Percentiles rank a stretch among this genome's conserved stretches.
These are phyloP conservation scores for Irineochytrium annulatum DNA, from an alignment of 192 early-diverging fungal genomes.

Conservation along the genomic window DNA sequence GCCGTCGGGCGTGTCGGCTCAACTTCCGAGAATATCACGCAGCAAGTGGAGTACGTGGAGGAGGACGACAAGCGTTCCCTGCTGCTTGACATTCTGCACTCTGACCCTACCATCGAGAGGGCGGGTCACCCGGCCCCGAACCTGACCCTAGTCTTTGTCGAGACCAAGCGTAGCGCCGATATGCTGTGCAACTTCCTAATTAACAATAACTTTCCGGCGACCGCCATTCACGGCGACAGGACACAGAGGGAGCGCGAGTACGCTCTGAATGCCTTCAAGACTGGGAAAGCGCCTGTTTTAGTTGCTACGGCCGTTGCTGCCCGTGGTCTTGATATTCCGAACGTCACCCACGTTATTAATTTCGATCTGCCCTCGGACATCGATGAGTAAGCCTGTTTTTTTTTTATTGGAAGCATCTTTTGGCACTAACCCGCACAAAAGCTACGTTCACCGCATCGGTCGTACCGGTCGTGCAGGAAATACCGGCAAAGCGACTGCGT, in stretches of 20 bases:
- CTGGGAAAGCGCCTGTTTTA: constrained; percentile 70
- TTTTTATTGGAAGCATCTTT: too few relatives aligned
- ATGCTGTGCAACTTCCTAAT: constrained; percentile 78
- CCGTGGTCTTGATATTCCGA: constrained; percentile 89
- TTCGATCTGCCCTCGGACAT: constrained; percentile 78
- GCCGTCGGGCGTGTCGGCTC: constrained; percentile 90
- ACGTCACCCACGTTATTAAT: constrained; percentile 84
- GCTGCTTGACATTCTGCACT: constrained; percentile 72
- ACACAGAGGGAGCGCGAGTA: constrained; percentile 93
- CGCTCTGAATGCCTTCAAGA: constrained; percentile 82
- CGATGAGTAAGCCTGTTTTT: constrained; percentile 50
- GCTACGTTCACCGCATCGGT: constrained; percentile 96
- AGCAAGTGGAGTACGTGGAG: constrained; percentile 88
- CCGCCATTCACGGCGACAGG: constrained; percentile 95
- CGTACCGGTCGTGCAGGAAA: constrained; percentile 97
- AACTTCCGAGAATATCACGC: constrained; percentile 93
- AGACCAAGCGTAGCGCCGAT: constrained; percentile 94
- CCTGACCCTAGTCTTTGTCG: constrained; percentile 93
- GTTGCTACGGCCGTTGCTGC: constrained; percentile 98
- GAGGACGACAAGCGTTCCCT: constrained; percentile 90
- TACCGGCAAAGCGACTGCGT: constrained; percentile 85
- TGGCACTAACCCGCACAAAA: too few relatives aligned
- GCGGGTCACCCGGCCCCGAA: constrained; percentile 42
- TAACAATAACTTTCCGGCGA: constrained; percentile 77
- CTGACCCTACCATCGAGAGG: constrained; percentile 30